Evolutionary conservation across 1,284 basidiomycete species (phyloP).

Genomic region (Mrakiaceae sp.): DNA sequence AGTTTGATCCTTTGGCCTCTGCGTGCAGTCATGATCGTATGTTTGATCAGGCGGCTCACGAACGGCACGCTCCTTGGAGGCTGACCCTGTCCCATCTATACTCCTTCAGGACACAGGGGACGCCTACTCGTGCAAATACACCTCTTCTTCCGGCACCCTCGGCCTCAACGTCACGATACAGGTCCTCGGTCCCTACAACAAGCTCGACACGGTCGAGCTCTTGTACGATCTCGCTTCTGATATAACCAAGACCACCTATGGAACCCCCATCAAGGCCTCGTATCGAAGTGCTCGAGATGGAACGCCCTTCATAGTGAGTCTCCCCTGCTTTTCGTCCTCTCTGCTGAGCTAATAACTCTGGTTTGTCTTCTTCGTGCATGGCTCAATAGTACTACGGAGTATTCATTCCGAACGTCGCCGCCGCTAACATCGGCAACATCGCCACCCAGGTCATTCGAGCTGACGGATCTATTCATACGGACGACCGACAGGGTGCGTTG

Average conservation of each 20-base stretch:
- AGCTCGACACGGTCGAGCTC: slow-evolving; percentile 17
- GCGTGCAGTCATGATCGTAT: not conserved
- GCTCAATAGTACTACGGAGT: slow-evolving; percentile 5
- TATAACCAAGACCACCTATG: not conserved
- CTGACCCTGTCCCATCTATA: not conserved
- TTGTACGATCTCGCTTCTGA: slow-evolving; percentile 4
- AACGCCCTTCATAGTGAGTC: slow-evolving; percentile 5
- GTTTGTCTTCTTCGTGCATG: not conserved
- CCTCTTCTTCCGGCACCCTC: not conserved
- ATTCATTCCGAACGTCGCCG: slow-evolving; percentile 15
- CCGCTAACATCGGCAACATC: not conserved
- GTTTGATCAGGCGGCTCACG: too few species aligned
- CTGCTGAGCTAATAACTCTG: not conserved
- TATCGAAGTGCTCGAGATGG: slow-evolving; percentile 12
- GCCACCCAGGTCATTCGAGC: slow-evolving; percentile 13
- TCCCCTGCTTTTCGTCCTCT: not conserved
- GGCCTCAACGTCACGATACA: slow-evolving; percentile 19
- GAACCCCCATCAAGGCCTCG: slow-evolving; percentile 1
- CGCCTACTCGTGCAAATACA: slow-evolving; percentile 17
- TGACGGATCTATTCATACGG: slow-evolving; percentile 11
- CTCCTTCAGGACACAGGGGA: slow-evolving; percentile 7
- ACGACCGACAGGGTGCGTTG: slow-evolving; percentile 17
- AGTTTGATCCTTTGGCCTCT: too few species aligned
- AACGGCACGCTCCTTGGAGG: too few species aligned
- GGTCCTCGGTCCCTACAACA: slow-evolving; percentile 17